These are phyloP conservation scores for Aspergillus sp. DNA, from an alignment of 2,329 filamentous ascomycete species.

Conservation along the genomic window DNA sequence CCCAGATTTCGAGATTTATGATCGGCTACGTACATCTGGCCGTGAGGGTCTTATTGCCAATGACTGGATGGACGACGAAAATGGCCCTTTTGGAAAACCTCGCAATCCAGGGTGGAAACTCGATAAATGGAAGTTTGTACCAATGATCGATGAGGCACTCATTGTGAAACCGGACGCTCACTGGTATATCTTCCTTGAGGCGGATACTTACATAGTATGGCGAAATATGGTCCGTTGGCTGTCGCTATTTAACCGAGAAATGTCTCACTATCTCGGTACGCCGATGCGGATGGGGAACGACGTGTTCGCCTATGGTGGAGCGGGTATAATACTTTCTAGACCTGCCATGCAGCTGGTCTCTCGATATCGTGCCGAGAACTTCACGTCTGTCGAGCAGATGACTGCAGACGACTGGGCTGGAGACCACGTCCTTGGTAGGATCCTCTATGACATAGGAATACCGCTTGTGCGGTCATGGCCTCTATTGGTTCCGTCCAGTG, in stretches of 20 bases:
- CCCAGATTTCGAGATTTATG: constrained; percentile 28
- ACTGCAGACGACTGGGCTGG: constrained; percentile 46
- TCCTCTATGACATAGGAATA: constrained; percentile 42
- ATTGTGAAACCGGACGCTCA: constrained; percentile 45
- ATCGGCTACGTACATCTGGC: constrained; percentile 42
- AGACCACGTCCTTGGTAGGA: constrained; percentile 48
- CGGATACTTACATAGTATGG: constrained; percentile 57
- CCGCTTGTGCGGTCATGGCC: constrained; percentile 31
- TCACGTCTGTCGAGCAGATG: constrained; percentile 42
- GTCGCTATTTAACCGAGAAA: constrained; percentile 42
- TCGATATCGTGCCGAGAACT: constrained; percentile 39
- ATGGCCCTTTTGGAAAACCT: constrained; percentile 28
- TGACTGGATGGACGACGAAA: constrained; percentile 29
- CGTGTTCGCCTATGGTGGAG: constrained; percentile 52
- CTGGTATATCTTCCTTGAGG: constrained; percentile 59
- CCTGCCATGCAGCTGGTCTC: constrained; percentile 45
- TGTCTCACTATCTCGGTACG: constrained; percentile 52
- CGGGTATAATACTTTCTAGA: constrained; percentile 50
- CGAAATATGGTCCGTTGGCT: constrained; percentile 54
- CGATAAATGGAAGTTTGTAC: constrained; percentile 58
- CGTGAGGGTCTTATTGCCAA: constrained; percentile 32
- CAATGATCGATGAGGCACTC: constrained; percentile 51
- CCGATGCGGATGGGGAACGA: constrained; percentile 48
- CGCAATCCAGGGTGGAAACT: constrained; percentile 49
- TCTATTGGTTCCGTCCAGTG: constrained; percentile 19